Conservation (phyloP, 192 early-diverging fungal genomes). For the Backusella liffmaniae region DNA sequence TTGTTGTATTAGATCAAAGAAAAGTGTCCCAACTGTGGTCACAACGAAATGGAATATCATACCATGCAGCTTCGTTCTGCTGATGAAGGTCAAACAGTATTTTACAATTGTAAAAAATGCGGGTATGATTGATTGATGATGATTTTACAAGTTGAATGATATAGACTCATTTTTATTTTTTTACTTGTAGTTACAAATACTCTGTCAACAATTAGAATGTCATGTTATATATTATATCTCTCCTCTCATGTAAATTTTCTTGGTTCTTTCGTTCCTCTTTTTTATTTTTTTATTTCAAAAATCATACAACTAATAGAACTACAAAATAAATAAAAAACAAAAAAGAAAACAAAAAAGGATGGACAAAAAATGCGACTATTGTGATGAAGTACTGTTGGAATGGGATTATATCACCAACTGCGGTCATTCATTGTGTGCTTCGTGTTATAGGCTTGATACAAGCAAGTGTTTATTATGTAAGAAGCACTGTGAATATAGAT, state of each 20-base stretch:
- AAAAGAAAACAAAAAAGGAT: background rate
- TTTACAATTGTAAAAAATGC: slow-evolving; percentile 95
- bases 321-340: background rate
- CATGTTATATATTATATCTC: background rate
- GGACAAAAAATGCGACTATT: slow-evolving; percentile 8
- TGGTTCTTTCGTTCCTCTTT: background rate
- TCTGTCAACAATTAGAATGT: slow-evolving; percentile 20
- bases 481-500: slow-evolving; percentile 7
- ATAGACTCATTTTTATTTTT: background rate
- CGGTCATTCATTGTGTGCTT: slow-evolving; percentile 15
- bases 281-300: background rate
- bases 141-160: background rate
- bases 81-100: slow-evolving; percentile 99
- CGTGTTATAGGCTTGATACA: background rate
- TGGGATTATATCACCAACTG: slow-evolving; percentile 23
- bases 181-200: slow-evolving; percentile 17
- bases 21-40: slow-evolving; percentile 92
- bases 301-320: background rate
- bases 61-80: slow-evolving; percentile 97
- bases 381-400: background rate
- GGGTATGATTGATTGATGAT: slow-evolving; percentile 56
- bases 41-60: slow-evolving; percentile 92
- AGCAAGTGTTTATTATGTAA: slow-evolving; percentile 15
- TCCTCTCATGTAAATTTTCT: background rate
- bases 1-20: slow-evolving; percentile 73